Evolutionary conservation across 257 asterid genomes (phyloP), one percentile per base, ranked within the genome.

Genomic region (Pogostemon cablin): DNA sequence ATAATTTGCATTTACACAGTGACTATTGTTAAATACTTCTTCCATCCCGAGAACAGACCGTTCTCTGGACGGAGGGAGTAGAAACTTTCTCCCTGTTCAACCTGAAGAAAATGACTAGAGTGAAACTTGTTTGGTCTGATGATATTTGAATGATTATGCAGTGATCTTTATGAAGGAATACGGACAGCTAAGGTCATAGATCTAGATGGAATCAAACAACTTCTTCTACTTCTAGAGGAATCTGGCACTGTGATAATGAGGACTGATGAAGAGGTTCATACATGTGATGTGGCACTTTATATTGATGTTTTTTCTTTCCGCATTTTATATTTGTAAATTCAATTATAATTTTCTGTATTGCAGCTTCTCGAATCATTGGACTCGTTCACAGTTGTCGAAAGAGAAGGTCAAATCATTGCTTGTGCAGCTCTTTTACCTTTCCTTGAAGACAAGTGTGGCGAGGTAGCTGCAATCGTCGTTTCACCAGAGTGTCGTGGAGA

Each of bases 401-500:
- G 99, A 83, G 99, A 95, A 75, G 97, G 99, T 65, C 98, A 95
- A 59, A 73, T 95, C 44, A 88, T 95, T 73, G 99, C 96, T n/a
- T 88, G 98, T 75, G 91, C 92, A 7, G 99, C 97, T 82, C 86
- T 95, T 44, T 88, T 89, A 78, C 95, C 99, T 48, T 90, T 79
- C 85, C 75, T 70, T 48, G 77, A 83, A 61, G 96, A 86, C n/a
- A 91, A 87, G 78, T 85, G 97, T 61, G 98, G 97, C 59, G 99
- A 95, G 86, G 90, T 95, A 67, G 97, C 99, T 76, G 96, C 97
- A 72, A 86, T 91, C 77, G 98, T 93, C 37, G 99, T 95, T 75
- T 89, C 97, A 66, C 92, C 96, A 17, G 99, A 91, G 41, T 95
- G 99, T 68, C 95, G 98, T n/a, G 97, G 98, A 35, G 90, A 91